Conservation (phyloP, 2,329 filamentous ascomycete genomes). For the Endothia cerciana region DNA sequence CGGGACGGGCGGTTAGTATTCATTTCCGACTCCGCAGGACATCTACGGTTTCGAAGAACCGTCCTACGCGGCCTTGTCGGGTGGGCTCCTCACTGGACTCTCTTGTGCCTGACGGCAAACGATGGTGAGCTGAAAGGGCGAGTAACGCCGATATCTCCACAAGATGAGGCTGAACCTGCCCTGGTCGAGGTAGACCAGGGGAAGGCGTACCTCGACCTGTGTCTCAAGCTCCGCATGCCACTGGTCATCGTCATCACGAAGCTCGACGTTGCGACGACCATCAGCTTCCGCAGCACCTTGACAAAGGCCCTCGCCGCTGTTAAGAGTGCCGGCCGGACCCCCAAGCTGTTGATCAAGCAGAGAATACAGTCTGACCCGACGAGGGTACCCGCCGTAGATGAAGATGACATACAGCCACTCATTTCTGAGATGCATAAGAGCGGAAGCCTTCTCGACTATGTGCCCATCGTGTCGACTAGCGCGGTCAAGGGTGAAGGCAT, state of each 20-base stretch:
- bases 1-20: slow-evolving; percentile 79
- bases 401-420: slow-evolving; percentile 59
- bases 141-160: slow-evolving; percentile 46
- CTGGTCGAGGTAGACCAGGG: slow-evolving; percentile 70
- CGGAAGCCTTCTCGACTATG: slow-evolving; percentile 52
- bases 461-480: slow-evolving; percentile 88
- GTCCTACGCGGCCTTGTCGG: slow-evolving; percentile 88
- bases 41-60: slow-evolving; percentile 86
- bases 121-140: slow-evolving; percentile 55
- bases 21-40: slow-evolving; percentile 88
- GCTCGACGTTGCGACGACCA: slow-evolving; percentile 79
- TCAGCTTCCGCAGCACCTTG: slow-evolving; percentile 70
- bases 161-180: slow-evolving; percentile 54
- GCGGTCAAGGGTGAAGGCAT: slow-evolving; percentile 84
- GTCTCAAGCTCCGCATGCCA: slow-evolving; percentile 77
- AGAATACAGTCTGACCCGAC: slow-evolving; percentile 56
- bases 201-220: slow-evolving; percentile 81
- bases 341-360: slow-evolving; percentile 70
- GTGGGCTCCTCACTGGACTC: slow-evolving; percentile 93
- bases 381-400: slow-evolving; percentile 59
- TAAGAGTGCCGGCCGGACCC: slow-evolving; percentile 74
- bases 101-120: slow-evolving; percentile 85
- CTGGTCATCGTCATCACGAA: slow-evolving; percentile 88
- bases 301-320: slow-evolving; percentile 75
- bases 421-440: slow-evolving; percentile 54